Base-by-base conservation (phyloP, 768 basidiomycete genomes). In the Obba rivulosa region DNA sequence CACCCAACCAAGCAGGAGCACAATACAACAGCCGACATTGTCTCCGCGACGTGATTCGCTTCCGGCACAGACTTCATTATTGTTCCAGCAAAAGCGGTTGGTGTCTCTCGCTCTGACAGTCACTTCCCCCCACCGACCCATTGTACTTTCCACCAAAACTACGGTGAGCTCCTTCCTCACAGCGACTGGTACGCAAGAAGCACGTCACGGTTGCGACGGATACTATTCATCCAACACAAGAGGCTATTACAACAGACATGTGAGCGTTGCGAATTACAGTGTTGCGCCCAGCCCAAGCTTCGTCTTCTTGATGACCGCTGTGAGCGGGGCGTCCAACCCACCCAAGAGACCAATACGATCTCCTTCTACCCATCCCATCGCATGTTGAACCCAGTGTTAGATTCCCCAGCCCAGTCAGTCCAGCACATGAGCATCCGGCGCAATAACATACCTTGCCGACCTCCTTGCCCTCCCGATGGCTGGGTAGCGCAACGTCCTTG, bases 301-400 rank as follows among this genome's bases (percentile, higher is more conserved):
- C 16, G 90, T 83, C 51, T 78, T 80, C 69, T 94, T 96, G 64
- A 94, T 85, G 43, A 92, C 78, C 11, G 90, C 92, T 0, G 81
- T 81, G 46, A 96, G 69, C 28, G 92, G 92, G 4, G 67, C 80
- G 21, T 85, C 82, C 46, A 95, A 65, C 0, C 90, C 90, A 0
- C 77, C 72, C 1, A 64, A 66, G 2, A 67, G 55, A 4, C 92
- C 92, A 57, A 95, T 92, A 11, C 76, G 70, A 36, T 80, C 75
- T 0, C 92, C 92, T 57, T 92, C 88, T 3, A n/a, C 63, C 92
- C 92, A 95, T 36, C 94, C 94, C 94, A 97, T 96, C 51, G 77
- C 72, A 98, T 79, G 68, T 69, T 79, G 70, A 95, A 96, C 0
- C 95, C 95, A 43, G 93, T 60, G 57, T 97, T 97, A 2, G 79